Conservation (phyloP, 345 rosid genomes). For the thale cress (Arabidopsis thaliana) region TAIR10.1 NC_003070.9:17782501-17783000, state of each 20-base stretch:
- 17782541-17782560: background rate
- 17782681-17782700: background rate
- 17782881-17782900: background rate
- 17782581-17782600: background rate
- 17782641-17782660: background rate
- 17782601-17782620: background rate
- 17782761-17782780: background rate
- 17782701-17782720: constrained; percentile 4
- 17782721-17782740: background rate
- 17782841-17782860: constrained; percentile 14
- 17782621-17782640: background rate
- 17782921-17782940: background rate
- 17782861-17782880: background rate
- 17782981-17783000: background rate
- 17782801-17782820: background rate
- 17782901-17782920: background rate
- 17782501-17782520: background rate
- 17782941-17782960: background rate
- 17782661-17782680: background rate
- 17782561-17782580: background rate
- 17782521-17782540: background rate
- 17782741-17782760: background rate
- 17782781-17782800: background rate
- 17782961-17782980: background rate
- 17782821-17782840: background rate